Evolutionary conservation across 768 basidiomycete genomes (phyloP), one percentile per base, ranked within the genome.

Genomic region (Aureoboletus auriporus): DNA sequence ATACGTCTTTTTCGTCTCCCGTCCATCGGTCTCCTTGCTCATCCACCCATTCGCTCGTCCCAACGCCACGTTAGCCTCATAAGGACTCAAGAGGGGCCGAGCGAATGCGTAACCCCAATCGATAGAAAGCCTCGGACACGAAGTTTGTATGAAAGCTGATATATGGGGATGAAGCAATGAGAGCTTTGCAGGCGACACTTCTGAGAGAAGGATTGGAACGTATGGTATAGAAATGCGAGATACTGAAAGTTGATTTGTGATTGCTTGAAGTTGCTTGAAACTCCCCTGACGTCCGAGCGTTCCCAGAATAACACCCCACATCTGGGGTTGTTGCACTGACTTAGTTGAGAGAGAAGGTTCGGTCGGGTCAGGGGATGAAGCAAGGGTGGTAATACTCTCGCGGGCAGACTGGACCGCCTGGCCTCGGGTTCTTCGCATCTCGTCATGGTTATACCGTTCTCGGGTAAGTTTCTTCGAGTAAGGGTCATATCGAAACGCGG

Each of bases 71-170:
- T 85, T 82, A 0, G 89, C 86, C 68, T 98, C 96, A 63, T 97
- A 99, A 1, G 95, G 93, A 58, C 85, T 93, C 31, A 99, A 69
- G 42, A 98, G 72, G 3, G 96, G 96, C 17, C 78, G 74, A 46
- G 85, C 75, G 69, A 99, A 99, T 1, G 95, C 96, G 61, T 94
- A 94, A 4, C 96, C 96, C 96, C 96, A 99, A 63, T 99, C 96
- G 49, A 98, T 98, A 14, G 91, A 93, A 45, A 99, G 72, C 23
- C 96, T 83, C 4, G 96, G 96, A 66, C 96, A 98, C 0, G 93
- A 91, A 1, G 96, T 99, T 64, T 98, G 96, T 14, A 98, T 80
- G 65, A 98, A 98, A 0, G 89, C 83, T 2, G 89, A 84, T 56
- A 98, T 78, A 52, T 92, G 80, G 1, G 83, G 80, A 39, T 77